Evolutionary conservation across 306 rosid genomes (phyloP), one percentile per base, ranked within the genome.

Genomic region (Clitoria ternatea): DNA sequence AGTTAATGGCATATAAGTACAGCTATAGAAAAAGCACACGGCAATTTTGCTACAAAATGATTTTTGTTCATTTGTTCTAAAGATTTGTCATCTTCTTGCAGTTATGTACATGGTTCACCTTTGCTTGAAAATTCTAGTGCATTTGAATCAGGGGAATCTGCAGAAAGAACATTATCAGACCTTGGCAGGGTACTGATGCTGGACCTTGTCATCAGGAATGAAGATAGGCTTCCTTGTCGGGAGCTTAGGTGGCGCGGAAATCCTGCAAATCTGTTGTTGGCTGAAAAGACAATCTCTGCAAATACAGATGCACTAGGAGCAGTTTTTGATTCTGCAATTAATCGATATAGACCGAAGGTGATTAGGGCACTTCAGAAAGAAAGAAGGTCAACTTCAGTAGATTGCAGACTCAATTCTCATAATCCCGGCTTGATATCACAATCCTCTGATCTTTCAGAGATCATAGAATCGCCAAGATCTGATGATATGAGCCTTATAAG

Each of bases 191-290:
- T 89, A 37, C 85, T 94, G 83, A 54, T 91, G 90, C 79, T 94
- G 80, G 99, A 94, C 85, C 90, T 94, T 49, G 87, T 91, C 59
- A 94, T 94, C 57, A 85, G 99, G 85, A 94, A 94, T 66, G 99
- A 94, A 89, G 99, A 94, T 83, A 87, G 97, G 70, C 90, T 94
- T 70, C 99, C 97, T 43, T 91, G 97, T 36, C 95, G 90, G 52
- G 79, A 79, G 73, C 99, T 94, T 73, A 81, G 96, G 59, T 94
- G 99, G 99, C 95, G 97, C 62, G 97, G 99, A 60, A 94, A 94
- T 77, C 74, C 88, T 44, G 92, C 99, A 56, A 94, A 94, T 86
- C 81, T 94, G 68, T 75, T 94, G 86, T 79, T 87, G 68, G 89
- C 88, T 53, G 96, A 88, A 75, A 87, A 88, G 78, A 70, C 40